phyloP scores from a whole-genome alignment of 805 yeast species.

The Candida nonsorbophila region DNA sequence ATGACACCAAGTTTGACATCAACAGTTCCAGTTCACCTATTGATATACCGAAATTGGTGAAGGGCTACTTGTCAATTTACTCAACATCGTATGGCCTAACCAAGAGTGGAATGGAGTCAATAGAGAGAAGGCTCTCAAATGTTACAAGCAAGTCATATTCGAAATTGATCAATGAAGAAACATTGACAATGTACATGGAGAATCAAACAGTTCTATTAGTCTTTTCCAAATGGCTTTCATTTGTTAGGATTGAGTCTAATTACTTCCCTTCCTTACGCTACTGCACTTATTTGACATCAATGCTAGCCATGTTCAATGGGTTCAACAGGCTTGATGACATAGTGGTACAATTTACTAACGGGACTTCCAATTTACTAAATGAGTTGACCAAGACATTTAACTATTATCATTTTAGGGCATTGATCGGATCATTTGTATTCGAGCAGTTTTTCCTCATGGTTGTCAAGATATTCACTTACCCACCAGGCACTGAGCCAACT shows the following conservation, averaged over 20 bases:
- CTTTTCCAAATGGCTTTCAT: slow-evolving; percentile 20
- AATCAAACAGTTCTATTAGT: slow-evolving; percentile 12
- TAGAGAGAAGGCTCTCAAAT: too few relatives aligned
- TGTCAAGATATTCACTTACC: slow-evolving; percentile 9
- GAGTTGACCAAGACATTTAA: slow-evolving; percentile 8
- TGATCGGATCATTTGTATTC: slow-evolving; percentile 13
- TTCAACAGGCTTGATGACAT: slow-evolving; percentile 14
- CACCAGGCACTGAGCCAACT: background rate
- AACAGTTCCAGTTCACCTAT: background rate
- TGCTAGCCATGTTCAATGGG: slow-evolving; percentile 19
- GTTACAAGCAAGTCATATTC: too few relatives aligned
- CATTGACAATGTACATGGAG: too few relatives aligned
- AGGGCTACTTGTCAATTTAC: slow-evolving; percentile 6
- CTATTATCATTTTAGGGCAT: slow-evolving; percentile 8
- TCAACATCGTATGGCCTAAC: slow-evolving; percentile 1
- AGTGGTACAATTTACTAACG: slow-evolving; percentile 2
- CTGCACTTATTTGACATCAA: slow-evolving; percentile 19
- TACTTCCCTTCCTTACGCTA: slow-evolving; percentile 25
- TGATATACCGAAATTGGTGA: slow-evolving; percentile 3
- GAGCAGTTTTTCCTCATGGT: slow-evolving; percentile 15
- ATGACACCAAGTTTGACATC: background rate
- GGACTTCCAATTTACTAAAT: slow-evolving; percentile 7
- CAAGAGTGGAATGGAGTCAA: too few relatives aligned
- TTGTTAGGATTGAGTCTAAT: slow-evolving; percentile 18
- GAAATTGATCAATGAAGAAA: too few relatives aligned